A percentile compares a stretch with the other conserved stretches of the same genome.
Evolutionary conservation across 805 yeast genomes (phyloP).

Genomic region (Candida chauliodis): DNA sequence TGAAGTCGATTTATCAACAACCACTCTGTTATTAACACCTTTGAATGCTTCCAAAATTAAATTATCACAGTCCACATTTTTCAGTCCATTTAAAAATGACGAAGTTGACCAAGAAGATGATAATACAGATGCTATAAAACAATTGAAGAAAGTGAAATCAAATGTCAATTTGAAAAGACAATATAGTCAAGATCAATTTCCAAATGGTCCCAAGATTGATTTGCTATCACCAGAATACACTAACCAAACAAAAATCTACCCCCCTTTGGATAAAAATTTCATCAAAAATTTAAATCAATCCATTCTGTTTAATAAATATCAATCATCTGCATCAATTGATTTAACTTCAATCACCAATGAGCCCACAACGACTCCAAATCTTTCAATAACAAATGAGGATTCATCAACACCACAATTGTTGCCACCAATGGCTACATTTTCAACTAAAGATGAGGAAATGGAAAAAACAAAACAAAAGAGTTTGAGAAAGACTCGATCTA

Average conservation of each 20-base stretch:
- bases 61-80: conserved; percentile 10
- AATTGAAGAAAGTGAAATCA: conserved; percentile 36
- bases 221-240: conserved; percentile 24
- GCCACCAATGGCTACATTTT: conserved; percentile 33
- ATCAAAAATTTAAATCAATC: conserved; percentile 12
- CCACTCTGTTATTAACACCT: conserved; percentile 22
- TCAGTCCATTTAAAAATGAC: conserved; percentile 12
- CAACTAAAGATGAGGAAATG: conserved; percentile 4
- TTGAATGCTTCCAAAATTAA: conserved; percentile 1
- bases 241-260: conserved; percentile 4
- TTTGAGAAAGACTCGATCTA: not conserved
- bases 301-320: conserved; percentile 28
- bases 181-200: not conserved
- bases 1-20: conserved; percentile 13
- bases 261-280: conserved; percentile 8
- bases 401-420: conserved; percentile 15
- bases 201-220: conserved; percentile 16
- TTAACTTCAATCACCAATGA: conserved; percentile 42
- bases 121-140: conserved; percentile 42
- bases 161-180: conserved; percentile 14
- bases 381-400: conserved; percentile 1
- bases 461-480: not conserved
- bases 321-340: conserved; percentile 47
- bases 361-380: not conserved
- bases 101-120: conserved; percentile 33